A percentile compares a stretch with the other conserved stretches of the same genome.
These are phyloP conservation scores for Coccomyxa sp. DNA, from an alignment of 139 green algal species.

Conservation along the genomic window DNA sequence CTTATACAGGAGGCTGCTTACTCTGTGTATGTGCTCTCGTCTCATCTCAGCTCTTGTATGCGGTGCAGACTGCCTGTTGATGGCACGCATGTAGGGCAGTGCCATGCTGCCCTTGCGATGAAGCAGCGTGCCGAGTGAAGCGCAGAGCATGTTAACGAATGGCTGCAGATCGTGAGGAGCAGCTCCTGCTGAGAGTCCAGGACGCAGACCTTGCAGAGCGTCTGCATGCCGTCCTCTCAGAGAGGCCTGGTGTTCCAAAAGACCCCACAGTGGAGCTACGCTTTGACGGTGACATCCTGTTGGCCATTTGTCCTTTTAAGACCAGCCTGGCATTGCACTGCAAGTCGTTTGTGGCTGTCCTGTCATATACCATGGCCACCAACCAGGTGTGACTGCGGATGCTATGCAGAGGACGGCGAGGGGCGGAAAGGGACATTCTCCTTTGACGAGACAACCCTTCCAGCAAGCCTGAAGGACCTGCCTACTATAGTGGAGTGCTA, in stretches of 20 bases:
- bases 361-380: no score
- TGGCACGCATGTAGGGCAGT: no score
- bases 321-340: background rate
- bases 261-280: conserved; percentile 26
- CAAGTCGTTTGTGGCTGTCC: no score
- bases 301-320: background rate
- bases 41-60: no score
- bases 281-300: conserved; percentile 45
- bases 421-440: conserved; percentile 36
- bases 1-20: no score
- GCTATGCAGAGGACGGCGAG: background rate
- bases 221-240: conserved; percentile 37
- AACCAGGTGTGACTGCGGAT: no score
- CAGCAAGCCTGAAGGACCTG: conserved; percentile 68
- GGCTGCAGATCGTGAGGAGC: conserved; percentile 49
- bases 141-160: no score
- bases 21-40: no score
- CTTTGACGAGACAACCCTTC: conserved; percentile 47
- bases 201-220: conserved; percentile 49
- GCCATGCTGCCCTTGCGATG: no score
- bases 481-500: conserved; percentile 84
- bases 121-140: no score
- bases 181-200: conserved; percentile 63
- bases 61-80: no score
- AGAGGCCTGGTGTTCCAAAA: conserved; percentile 9